Evolutionary conservation across 176 grass and related monocot species (phyloP).

Genomic region (Oryza glumipatula): DNA sequence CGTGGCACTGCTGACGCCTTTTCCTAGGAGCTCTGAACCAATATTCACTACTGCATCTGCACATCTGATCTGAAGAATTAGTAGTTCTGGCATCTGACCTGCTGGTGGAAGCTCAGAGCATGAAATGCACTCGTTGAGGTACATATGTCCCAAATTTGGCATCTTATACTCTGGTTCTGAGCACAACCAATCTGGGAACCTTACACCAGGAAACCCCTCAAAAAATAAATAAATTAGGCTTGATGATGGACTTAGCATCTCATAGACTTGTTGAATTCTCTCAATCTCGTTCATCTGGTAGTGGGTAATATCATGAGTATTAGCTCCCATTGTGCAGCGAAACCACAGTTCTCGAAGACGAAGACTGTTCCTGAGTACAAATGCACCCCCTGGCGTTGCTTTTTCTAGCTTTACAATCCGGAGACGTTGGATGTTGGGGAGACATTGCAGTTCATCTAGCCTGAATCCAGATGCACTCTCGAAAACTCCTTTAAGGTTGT

Average conservation of each 20-base stretch:
- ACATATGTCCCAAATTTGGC: conserved; percentile 26
- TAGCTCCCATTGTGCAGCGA: neutral
- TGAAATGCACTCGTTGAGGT: neutral
- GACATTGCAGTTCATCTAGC: conserved; percentile 36
- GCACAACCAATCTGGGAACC: conserved; percentile 13
- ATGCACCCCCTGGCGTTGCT: neutral
- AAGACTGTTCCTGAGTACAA: neutral
- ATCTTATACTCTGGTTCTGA: neutral
- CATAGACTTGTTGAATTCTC: conserved; percentile 7
- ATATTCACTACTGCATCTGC: conserved; percentile 6
- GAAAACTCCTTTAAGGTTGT: conserved; percentile 37
- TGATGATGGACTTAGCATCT: neutral
- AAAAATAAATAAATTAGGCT: neutral
- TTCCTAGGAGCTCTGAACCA: neutral
- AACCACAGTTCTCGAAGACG: conserved; percentile 1
- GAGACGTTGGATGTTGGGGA: conserved; percentile 27
- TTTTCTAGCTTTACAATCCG: conserved; percentile 20
- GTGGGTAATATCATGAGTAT: neutral
- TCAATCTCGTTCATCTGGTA: neutral
- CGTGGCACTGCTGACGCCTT: neutral
- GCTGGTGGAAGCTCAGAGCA: conserved; percentile 32
- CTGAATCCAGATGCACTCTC: conserved; percentile 4
- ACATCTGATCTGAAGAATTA: neutral
- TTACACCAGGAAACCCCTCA: neutral
- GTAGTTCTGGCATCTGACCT: conserved; percentile 4